These are phyloP conservation scores for Acacia pycnantha DNA, from an alignment of 331 rosid genomes.

Conservation along the genomic window DNA sequence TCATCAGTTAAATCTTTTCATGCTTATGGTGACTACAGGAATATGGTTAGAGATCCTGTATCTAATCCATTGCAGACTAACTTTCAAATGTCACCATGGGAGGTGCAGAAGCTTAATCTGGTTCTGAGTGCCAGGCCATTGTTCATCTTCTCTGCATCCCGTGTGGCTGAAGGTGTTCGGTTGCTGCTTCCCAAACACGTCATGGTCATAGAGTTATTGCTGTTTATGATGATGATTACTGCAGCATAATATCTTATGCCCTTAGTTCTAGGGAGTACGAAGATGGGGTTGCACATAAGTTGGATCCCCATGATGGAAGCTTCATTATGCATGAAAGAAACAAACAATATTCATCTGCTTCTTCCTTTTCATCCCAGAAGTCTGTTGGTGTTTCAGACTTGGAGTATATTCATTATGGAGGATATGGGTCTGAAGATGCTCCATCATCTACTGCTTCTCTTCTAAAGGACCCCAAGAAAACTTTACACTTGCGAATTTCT, in stretches of 20 bases:
- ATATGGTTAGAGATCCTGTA: constrained; percentile 62
- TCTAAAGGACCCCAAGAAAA: constrained; percentile 50
- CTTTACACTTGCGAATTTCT: constrained; percentile 58
- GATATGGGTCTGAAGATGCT: constrained; percentile 65
- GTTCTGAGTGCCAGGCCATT: constrained; percentile 41
- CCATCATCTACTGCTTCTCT: constrained; percentile 43
- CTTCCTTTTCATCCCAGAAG: constrained; percentile 56
- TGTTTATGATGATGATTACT: constrained; percentile 65
- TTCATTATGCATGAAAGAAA: constrained; percentile 30
- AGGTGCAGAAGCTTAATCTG: constrained; percentile 45
- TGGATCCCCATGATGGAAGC: constrained; percentile 39
- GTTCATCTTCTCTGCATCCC: constrained; percentile 52
- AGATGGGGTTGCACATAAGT: constrained; percentile 51
- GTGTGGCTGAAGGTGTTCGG: constrained; percentile 52
- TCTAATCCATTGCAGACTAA: constrained; percentile 35
- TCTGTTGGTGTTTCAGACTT: constrained; percentile 52
- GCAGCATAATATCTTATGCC: constrained; percentile 71
- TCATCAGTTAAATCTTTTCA: constrained; percentile 54
- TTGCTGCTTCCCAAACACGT: constrained; percentile 53
- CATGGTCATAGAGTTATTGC: constrained; percentile 51
- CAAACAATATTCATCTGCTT: constrained; percentile 41
- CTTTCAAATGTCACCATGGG: constrained; percentile 47
- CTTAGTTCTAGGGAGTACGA: constrained; percentile 60
- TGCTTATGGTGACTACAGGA: constrained; percentile 59
- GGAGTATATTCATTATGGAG: constrained; percentile 51